Conservation (phyloP, 495 filamentous ascomycete genomes). For the Daldinia decipiens region DNA sequence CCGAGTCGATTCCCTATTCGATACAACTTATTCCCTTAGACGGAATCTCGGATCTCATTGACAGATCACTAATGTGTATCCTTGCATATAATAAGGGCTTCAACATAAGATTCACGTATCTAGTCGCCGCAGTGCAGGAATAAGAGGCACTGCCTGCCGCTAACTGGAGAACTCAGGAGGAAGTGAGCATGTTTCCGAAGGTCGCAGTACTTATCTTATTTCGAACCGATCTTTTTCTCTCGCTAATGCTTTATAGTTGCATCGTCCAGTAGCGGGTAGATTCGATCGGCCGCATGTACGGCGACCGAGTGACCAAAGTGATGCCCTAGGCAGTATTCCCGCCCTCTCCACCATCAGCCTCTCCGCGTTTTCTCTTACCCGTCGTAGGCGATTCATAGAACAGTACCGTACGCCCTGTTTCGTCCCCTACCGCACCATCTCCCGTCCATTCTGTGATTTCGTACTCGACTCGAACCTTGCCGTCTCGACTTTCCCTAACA, state of each 20-base stretch:
- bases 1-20: conserved; percentile 27
- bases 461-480: conserved; percentile 76
- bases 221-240: conserved; percentile 10
- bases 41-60: conserved; percentile 17
- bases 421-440: conserved; percentile 64
- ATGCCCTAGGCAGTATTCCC: conserved; percentile 32
- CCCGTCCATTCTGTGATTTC: conserved; percentile 82
- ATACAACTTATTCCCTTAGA: conserved; percentile 24
- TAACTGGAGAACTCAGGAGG: conserved; percentile 18
- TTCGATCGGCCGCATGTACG: conserved; percentile 28
- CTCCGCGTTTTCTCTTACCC: conserved; percentile 65
- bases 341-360: conserved; percentile 46
- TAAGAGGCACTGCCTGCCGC: conserved; percentile 16
- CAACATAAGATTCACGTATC: conserved; percentile 15
- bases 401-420: conserved; percentile 67
- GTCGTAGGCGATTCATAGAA: conserved; percentile 46
- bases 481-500: conserved; percentile 64
- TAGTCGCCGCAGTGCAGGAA: conserved; percentile 15
- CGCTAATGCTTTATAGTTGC: conserved; percentile 31
- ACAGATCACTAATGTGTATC: conserved; percentile 20
- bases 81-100: conserved; percentile 23
- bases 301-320: conserved; percentile 13
- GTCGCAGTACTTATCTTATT: conserved; percentile 28
- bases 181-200: conserved; percentile 20
- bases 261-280: conserved; percentile 23